Percentiles rank a stretch among this genome's conserved stretches.
phyloP scores from a whole-genome alignment of 2,329 filamentous ascomycete genomes.

The Colletotrichum ledebouriae region DNA sequence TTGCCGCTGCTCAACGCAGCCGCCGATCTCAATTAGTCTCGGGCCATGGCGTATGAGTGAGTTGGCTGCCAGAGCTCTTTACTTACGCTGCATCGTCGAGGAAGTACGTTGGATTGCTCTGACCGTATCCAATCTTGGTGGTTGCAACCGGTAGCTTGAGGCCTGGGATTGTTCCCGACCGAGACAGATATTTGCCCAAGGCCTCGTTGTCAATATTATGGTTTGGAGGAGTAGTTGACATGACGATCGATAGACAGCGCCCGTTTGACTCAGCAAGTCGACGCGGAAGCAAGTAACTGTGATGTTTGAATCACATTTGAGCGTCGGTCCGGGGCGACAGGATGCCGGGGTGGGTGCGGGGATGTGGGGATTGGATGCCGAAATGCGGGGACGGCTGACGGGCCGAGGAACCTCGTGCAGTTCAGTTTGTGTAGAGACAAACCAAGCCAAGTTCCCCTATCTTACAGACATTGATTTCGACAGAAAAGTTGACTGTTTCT shows the following conservation, averaged over 20 bases:
- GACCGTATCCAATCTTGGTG: conserved; percentile 7
- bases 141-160: conserved; percentile 1
- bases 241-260: background rate
- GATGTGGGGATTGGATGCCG: conserved; percentile 9
- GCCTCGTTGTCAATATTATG: conserved; percentile 10
- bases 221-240: background rate
- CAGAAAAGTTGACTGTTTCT: too few species aligned
- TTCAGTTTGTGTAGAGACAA: too few species aligned
- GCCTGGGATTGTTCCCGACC: conserved; percentile 5
- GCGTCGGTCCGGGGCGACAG: background rate
- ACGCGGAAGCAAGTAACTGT: background rate
- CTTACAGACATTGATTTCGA: too few species aligned
- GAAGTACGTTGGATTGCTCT: conserved; percentile 11
- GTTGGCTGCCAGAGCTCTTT: background rate
- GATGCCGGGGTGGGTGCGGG: conserved; percentile 2
- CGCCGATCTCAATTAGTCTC: background rate
- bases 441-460: too few species aligned
- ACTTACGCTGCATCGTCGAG: conserved; percentile 17
- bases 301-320: too few species aligned
- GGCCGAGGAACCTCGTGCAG: conserved; percentile 2
- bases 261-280: background rate
- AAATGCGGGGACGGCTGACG: conserved; percentile 2
- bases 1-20: background rate
- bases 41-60: background rate
- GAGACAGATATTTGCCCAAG: background rate